A percentile compares a stretch with the other conserved stretches of the same genome.
phyloP scores from a whole-genome alignment of 2,329 filamentous ascomycete genomes.

The Fusarium foetens region DNA sequence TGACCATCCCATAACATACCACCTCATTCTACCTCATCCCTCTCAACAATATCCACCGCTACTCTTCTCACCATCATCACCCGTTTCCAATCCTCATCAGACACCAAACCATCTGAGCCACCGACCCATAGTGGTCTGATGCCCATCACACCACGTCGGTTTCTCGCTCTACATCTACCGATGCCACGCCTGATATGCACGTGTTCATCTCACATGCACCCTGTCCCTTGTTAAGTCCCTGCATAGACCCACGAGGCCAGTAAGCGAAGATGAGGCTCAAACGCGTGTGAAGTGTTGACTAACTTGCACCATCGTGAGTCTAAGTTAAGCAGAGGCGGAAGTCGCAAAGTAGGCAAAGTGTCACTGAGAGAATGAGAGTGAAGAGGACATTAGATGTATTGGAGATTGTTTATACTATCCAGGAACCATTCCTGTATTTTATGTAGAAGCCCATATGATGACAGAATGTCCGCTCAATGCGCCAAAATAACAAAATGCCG shows the following conservation, averaged over 20 bases:
- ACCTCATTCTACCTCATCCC: background rate
- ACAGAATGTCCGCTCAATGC: conserved; percentile 28
- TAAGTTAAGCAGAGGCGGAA: background rate
- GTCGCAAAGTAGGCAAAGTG: background rate
- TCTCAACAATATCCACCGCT: background rate
- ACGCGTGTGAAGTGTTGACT: background rate
- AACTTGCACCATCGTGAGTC: background rate
- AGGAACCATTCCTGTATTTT: conserved; percentile 28
- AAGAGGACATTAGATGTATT: conserved; percentile 40
- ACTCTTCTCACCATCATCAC: conserved; percentile 9
- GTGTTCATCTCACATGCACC: background rate
- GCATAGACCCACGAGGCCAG: conserved; percentile 18
- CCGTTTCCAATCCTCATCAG: conserved; percentile 20
- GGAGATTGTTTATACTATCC: conserved; percentile 40
- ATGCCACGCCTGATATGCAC: conserved; percentile 28
- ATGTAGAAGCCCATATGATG: conserved; percentile 16
- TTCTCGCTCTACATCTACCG: conserved; percentile 7
- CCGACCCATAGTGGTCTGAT: conserved; percentile 43
- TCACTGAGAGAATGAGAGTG: background rate
- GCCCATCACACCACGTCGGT: conserved; percentile 29
- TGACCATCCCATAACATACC: background rate
- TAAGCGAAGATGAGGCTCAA: conserved; percentile 7
- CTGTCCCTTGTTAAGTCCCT: background rate
- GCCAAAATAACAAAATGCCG: conserved; percentile 27
- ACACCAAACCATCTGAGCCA: conserved; percentile 34